Percentiles rank a stretch among this genome's conserved stretches.
phyloP scores from a whole-genome alignment of 805 yeast genomes.

The Candida endomychidarum region DNA sequence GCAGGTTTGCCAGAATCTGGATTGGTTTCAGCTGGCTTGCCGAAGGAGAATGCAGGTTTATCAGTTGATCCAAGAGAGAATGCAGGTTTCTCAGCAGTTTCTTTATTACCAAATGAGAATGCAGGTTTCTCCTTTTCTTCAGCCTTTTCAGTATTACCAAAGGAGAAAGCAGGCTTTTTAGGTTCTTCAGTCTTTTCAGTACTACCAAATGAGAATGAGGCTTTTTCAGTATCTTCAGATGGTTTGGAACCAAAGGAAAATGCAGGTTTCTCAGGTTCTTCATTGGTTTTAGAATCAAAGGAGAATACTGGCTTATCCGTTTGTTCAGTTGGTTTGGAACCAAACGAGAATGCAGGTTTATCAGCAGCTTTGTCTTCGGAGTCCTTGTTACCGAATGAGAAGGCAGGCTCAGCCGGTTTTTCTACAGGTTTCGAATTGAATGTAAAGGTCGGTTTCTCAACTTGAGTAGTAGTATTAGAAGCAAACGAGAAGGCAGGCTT shows the following conservation, averaged over 20 bases:
- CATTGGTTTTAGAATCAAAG: neutral
- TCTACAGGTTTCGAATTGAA: slow-evolving; percentile 5
- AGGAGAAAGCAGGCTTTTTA: slow-evolving; percentile 12
- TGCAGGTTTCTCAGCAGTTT: slow-evolving; percentile 21
- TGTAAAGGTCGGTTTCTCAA: slow-evolving; percentile 17
- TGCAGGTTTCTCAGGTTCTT: slow-evolving; percentile 12
- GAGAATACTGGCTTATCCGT: slow-evolving; percentile 12
- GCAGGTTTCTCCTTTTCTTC: slow-evolving; percentile 19
- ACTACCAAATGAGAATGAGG: slow-evolving; percentile 21
- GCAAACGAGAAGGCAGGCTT: slow-evolving; percentile 18
- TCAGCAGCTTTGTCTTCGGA: neutral
- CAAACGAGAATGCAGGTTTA: slow-evolving; percentile 2
- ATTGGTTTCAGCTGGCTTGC: slow-evolving; percentile 21
- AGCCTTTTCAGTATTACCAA: slow-evolving; percentile 9
- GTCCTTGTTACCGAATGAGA: neutral
- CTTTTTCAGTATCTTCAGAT: slow-evolving; percentile 5
- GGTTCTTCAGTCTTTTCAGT: slow-evolving; percentile 8
- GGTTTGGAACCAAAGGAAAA: slow-evolving; percentile 4
- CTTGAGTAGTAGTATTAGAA: slow-evolving; percentile 8
- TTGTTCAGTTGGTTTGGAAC: neutral
- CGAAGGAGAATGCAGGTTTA: slow-evolving; percentile 28
- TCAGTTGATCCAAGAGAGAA: slow-evolving; percentile 21
- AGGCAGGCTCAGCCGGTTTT: neutral
- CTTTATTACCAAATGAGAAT: slow-evolving; percentile 20
- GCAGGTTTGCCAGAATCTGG: slow-evolving; percentile 9